A percentile compares a stretch with the other conserved stretches of the same genome.
Evolutionary conservation across 495 filamentous ascomycete genomes (phyloP).

Genomic region (Penicillium paradoxum): DNA sequence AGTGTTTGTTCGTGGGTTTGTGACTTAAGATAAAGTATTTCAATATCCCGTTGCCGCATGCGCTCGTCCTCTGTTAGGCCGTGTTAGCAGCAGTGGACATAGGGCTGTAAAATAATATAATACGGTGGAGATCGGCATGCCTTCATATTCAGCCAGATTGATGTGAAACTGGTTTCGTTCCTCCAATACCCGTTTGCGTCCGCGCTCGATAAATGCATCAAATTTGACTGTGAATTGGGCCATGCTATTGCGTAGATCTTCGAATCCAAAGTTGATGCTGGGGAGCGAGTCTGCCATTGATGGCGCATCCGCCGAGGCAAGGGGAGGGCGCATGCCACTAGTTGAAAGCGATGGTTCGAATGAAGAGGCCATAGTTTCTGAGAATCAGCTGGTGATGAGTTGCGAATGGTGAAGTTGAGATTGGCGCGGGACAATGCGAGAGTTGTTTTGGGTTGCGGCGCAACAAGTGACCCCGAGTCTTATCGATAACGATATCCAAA

Average conservation of each 20-base stretch:
- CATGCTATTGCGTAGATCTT: constrained; percentile 93
- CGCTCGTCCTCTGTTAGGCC: constrained; percentile 70
- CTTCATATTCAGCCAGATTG: constrained; percentile 84
- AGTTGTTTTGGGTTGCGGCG: constrained; percentile 29
- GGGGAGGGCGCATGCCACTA: constrained; percentile 66
- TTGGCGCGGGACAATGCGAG: constrained; percentile 4
- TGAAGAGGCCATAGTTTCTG: constrained; percentile 34
- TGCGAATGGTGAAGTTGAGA: background rate
- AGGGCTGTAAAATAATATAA: too few relatives aligned
- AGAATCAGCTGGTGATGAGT: background rate
- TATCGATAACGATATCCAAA: constrained; percentile 25
- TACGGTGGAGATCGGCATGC: constrained; percentile 36
- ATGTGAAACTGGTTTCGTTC: constrained; percentile 92
- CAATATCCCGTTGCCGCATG: constrained; percentile 82
- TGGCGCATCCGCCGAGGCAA: constrained; percentile 50
- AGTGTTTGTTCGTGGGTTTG: constrained; percentile 74
- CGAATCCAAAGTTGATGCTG: constrained; percentile 91
- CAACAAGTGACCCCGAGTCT: constrained; percentile 22
- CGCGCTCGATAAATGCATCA: constrained; percentile 88
- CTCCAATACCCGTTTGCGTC: constrained; percentile 80
- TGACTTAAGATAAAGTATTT: constrained; percentile 73
- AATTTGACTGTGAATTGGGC: constrained; percentile 86
- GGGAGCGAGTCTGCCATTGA: constrained; percentile 80
- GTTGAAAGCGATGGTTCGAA: constrained; percentile 77
- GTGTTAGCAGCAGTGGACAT: constrained; percentile 17